Evolutionary conservation across 305 asterid genomes (phyloP).

Genomic region (Fraxinus xanthoxyloides): DNA sequence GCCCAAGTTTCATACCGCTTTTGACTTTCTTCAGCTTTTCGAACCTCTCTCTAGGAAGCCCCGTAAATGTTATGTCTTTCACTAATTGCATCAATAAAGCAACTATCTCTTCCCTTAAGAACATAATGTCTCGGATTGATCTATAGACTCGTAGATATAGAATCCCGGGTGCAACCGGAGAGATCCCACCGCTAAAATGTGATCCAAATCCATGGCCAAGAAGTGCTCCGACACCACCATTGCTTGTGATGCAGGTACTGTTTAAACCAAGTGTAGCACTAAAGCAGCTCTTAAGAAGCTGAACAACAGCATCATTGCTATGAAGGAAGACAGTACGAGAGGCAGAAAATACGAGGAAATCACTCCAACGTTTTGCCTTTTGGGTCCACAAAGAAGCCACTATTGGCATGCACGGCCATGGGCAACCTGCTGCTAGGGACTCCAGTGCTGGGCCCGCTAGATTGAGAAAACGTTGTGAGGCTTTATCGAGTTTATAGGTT

Average conservation of each 20-base stretch:
- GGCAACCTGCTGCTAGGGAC: conserved; percentile 98
- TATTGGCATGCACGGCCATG: conserved; percentile 99
- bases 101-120: conserved; percentile 80
- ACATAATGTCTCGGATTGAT: conserved; percentile 81
- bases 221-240: conserved; percentile 87
- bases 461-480: conserved; percentile 91
- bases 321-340: conserved; percentile 94
- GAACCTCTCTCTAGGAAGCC: conserved; percentile 27
- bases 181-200: conserved; percentile 79
- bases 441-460: conserved; percentile 97
- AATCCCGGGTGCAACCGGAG: conserved; percentile 96
- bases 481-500: conserved; percentile 91
- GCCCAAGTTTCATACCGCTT: conserved; percentile 47
- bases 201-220: conserved; percentile 98
- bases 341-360: conserved; percentile 88
- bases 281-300: conserved; percentile 87
- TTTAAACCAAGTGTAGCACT: conserved; percentile 66
- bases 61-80: conserved; percentile 48
- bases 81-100: conserved; percentile 72
- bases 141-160: conserved; percentile 80
- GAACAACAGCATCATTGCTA: conserved; percentile 86
- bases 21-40: conserved; percentile 37
- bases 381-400: conserved; percentile 98
- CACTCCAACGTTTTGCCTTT: conserved; percentile 93
- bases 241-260: conserved; percentile 55